These are phyloP conservation scores for Trametes meyenii DNA, from an alignment of 768 basidiomycete genomes.

Conservation along the genomic window DNA sequence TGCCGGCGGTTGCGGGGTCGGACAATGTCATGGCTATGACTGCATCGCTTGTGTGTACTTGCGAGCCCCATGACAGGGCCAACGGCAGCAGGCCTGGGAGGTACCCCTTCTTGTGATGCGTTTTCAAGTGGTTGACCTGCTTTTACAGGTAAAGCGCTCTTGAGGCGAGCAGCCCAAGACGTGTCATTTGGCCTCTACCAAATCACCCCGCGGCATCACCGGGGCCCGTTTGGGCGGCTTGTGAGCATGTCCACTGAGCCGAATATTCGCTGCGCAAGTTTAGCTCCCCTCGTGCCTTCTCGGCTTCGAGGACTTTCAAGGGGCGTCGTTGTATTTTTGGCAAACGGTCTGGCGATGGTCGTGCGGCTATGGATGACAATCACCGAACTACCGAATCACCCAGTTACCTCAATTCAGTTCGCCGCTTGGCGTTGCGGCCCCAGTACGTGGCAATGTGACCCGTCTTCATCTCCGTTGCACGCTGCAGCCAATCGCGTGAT, in stretches of 20 bases:
- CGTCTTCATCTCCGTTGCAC: conserved; percentile 10
- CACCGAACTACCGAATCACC: background rate
- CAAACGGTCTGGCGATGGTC: background rate
- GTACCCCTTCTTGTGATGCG: conserved; percentile 1
- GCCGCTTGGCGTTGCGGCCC: background rate
- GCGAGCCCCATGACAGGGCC: conserved; percentile 8
- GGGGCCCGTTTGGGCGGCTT: background rate
- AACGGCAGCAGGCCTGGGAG: conserved; percentile 4
- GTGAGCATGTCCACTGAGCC: background rate
- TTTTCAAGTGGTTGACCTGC: background rate
- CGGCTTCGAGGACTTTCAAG: background rate
- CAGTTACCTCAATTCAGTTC: background rate
- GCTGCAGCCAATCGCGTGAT: conserved; percentile 14
- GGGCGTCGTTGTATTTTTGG: background rate
- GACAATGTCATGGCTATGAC: conserved; percentile 3
- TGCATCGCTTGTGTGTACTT: background rate
- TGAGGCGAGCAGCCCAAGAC: background rate
- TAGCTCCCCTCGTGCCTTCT: background rate
- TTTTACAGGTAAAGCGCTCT: background rate
- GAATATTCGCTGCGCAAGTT: background rate
- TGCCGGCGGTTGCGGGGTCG: background rate
- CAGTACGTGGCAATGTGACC: conserved; percentile 16
- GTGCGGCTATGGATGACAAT: background rate
- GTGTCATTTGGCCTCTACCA: background rate
- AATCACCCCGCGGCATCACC: background rate